Evolutionary conservation across 345 rosid genomes (phyloP).

Genomic region (Salix dunnii): DNA sequence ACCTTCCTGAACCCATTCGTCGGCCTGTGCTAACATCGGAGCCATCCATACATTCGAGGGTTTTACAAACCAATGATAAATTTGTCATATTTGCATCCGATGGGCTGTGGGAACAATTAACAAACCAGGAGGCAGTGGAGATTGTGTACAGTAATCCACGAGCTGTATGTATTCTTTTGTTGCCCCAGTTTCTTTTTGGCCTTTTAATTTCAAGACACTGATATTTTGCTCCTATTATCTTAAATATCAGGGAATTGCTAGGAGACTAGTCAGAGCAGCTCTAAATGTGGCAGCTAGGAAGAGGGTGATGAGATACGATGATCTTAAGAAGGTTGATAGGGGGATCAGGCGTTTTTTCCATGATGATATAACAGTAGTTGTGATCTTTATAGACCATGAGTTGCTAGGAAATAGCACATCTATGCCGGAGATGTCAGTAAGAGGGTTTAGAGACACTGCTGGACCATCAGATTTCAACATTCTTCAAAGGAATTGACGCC

Average conservation of each 20-base stretch:
- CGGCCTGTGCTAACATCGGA: slow-evolving; percentile 83
- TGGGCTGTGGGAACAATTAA: slow-evolving; percentile 87
- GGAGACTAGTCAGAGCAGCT: slow-evolving; percentile 66
- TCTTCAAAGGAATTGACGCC: slow-evolving; percentile 27
- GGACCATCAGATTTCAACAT: slow-evolving; percentile 72
- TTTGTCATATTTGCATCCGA: slow-evolving; percentile 94
- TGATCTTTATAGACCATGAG: slow-evolving; percentile 72
- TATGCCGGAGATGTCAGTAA: slow-evolving; percentile 59
- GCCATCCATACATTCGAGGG: slow-evolving; percentile 62
- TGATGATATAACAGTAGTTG: slow-evolving; percentile 88
- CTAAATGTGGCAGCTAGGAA: slow-evolving; percentile 68
- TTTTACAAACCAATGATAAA: slow-evolving; percentile 58
- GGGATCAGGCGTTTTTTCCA: slow-evolving; percentile 68
- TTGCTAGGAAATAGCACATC: slow-evolving; percentile 32
- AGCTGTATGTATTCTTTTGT: slow-evolving; percentile 43
- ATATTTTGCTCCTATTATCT: background rate
- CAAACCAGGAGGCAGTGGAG: slow-evolving; percentile 83
- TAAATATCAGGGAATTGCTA: slow-evolving; percentile 66
- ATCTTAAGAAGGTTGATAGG: slow-evolving; percentile 57
- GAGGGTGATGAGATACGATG: slow-evolving; percentile 61
- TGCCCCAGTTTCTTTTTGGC: background rate
- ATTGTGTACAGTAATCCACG: slow-evolving; percentile 64
- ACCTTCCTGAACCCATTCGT: slow-evolving; percentile 64
- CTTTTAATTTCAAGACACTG: background rate
- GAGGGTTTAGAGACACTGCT: slow-evolving; percentile 53